Evolutionary conservation across 2,329 filamentous ascomycete species (phyloP).

Genomic region (Neophaeococcomyces aloes): DNA sequence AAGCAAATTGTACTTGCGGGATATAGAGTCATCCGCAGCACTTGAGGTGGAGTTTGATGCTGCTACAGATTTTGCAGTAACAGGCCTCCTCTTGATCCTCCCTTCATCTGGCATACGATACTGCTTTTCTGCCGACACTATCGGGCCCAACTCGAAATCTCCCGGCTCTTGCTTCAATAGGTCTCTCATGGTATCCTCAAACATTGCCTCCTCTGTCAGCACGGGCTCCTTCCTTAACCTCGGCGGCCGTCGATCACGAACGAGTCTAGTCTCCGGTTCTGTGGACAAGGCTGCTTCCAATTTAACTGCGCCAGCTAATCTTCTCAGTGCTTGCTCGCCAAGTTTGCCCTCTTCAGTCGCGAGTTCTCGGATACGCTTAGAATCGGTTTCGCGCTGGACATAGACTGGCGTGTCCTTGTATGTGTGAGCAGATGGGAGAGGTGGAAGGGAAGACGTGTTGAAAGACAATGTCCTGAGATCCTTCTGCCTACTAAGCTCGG

Average conservation of each 20-base stretch:
- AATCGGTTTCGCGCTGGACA: slow-evolving; percentile 48
- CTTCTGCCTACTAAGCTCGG: slow-evolving; percentile 38
- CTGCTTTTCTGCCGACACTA: slow-evolving; percentile 51
- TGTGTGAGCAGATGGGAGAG: slow-evolving; percentile 54
- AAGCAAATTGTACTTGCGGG: slow-evolving; percentile 9
- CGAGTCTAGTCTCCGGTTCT: slow-evolving; percentile 24
- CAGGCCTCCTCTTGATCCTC: slow-evolving; percentile 23
- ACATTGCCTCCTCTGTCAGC: slow-evolving; percentile 38
- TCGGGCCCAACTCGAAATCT: slow-evolving; percentile 36
- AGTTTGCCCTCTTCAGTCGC: slow-evolving; percentile 56
- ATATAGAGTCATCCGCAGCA: not conserved
- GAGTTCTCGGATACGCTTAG: slow-evolving; percentile 49
- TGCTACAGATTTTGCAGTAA: not conserved
- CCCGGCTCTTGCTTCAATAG: slow-evolving; percentile 32
- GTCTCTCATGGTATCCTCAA: slow-evolving; percentile 47
- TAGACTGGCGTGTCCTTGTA: slow-evolving; percentile 52
- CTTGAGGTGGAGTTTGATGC: not conserved
- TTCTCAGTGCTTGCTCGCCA: slow-evolving; percentile 55
- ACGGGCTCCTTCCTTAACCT: slow-evolving; percentile 20
- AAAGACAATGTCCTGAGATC: slow-evolving; percentile 41
- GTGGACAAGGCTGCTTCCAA: slow-evolving; percentile 32
- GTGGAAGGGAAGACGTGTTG: slow-evolving; percentile 51
- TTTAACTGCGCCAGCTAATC: slow-evolving; percentile 43
- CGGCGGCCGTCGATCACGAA: slow-evolving; percentile 13
- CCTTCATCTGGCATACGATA: slow-evolving; percentile 40